These are phyloP conservation scores for Botrytis pseudocinerea DNA, from an alignment of 2,329 filamentous ascomycete genomes.

Conservation along the genomic window DNA sequence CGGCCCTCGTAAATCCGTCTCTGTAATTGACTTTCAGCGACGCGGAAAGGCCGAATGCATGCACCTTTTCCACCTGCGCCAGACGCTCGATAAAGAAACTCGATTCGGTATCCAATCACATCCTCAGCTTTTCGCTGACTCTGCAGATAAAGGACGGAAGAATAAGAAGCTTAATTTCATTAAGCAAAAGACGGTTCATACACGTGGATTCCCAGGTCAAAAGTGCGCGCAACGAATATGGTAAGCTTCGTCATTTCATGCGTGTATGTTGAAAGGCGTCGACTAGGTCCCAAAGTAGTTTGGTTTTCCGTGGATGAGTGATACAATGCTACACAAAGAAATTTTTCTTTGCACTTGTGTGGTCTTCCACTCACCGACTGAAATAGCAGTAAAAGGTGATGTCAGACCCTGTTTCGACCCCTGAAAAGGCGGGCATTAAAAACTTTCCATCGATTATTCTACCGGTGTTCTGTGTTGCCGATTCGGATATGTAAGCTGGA, in stretches of 20 bases:
- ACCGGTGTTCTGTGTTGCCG: conserved; percentile 8
- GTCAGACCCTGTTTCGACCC: not conserved
- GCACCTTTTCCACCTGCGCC: conserved; percentile 6
- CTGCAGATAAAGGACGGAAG: conserved; percentile 7
- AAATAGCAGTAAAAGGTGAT: conserved; percentile 14
- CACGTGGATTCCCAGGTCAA: conserved; percentile 6
- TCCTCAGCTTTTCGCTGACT: not conserved
- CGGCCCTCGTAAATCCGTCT: conserved; percentile 7
- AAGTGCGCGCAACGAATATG: conserved; percentile 9
- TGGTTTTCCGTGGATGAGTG: not conserved
- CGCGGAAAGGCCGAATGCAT: conserved; percentile 22
- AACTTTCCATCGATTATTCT: conserved; percentile 8
- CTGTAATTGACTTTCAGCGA: conserved; percentile 14
- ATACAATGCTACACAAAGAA: not conserved
- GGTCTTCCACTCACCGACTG: conserved; percentile 18
- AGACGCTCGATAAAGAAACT: conserved; percentile 5
- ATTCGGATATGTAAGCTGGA: conserved; percentile 23
- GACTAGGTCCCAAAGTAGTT: not conserved
- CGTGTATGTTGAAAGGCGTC: conserved; percentile 14
- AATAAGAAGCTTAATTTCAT: not conserved
- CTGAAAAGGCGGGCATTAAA: conserved; percentile 21
- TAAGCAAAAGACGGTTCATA: not conserved
- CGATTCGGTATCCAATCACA: conserved; percentile 14
- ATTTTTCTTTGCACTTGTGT: not conserved
- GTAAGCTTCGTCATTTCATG: conserved; percentile 5